These are phyloP conservation scores for Phylloporus sp. DNA, from an alignment of 768 basidiomycete species.

Conservation along the genomic window DNA sequence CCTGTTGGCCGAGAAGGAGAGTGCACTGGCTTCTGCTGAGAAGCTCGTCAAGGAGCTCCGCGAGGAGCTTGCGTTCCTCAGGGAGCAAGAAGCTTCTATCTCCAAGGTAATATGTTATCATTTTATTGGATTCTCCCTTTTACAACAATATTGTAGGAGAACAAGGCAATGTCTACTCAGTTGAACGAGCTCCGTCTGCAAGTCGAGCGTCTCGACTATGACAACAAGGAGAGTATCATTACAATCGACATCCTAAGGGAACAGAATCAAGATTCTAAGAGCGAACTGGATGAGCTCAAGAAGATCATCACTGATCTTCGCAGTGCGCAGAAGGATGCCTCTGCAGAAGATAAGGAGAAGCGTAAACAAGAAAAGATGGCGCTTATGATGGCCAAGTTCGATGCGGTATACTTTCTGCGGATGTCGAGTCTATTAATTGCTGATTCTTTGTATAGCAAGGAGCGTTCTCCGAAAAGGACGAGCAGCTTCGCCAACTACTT, in stretches of 20 bases:
- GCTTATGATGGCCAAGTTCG: slow-evolving; percentile 99
- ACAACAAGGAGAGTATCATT: slow-evolving; percentile 92
- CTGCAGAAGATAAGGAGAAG: slow-evolving; percentile 96
- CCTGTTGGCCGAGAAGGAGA: slow-evolving; percentile 88
- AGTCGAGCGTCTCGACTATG: slow-evolving; percentile 89
- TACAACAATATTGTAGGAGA: slow-evolving; percentile 56
- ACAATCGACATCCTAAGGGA: slow-evolving; percentile 94
- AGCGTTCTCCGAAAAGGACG: slow-evolving; percentile 94
- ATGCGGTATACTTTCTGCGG: slow-evolving; percentile 59
- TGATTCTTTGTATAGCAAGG: slow-evolving; percentile 56
- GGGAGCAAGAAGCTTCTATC: slow-evolving; percentile 80
- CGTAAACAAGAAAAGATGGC: slow-evolving; percentile 99
- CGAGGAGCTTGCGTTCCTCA: slow-evolving; percentile 86
- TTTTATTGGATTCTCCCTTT: slow-evolving; percentile 3
- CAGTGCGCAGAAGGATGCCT: slow-evolving; percentile 75
- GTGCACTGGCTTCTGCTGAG: slow-evolving; percentile 70
- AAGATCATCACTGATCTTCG: slow-evolving; percentile 77
- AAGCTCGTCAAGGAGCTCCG: slow-evolving; percentile 84
- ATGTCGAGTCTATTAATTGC: neutral
- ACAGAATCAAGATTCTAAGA: slow-evolving; percentile 82
- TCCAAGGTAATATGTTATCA: slow-evolving; percentile 53
- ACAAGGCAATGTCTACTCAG: slow-evolving; percentile 90
- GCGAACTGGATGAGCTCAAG: slow-evolving; percentile 86
- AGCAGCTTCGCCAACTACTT: slow-evolving; percentile 81
- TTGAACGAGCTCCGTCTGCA: slow-evolving; percentile 89